A percentile compares a stretch with the other conserved stretches of the same genome.
Conservation (phyloP, 768 basidiomycete genomes). For the Cyathus striatus region DNA sequence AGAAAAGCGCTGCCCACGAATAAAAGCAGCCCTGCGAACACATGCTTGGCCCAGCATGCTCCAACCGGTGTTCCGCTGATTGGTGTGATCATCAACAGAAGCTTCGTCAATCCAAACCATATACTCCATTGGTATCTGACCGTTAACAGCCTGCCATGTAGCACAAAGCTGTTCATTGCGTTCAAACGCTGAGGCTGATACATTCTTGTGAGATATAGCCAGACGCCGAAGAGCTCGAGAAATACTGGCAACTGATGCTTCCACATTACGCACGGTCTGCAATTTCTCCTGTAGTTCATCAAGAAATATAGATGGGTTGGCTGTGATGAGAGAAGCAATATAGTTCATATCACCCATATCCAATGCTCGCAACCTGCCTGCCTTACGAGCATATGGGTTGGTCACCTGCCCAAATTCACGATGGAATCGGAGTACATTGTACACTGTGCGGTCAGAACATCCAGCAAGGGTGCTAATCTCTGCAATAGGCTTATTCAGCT, state of each 20-base stretch:
- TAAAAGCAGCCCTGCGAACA: conserved; percentile 12
- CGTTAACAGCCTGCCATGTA: conserved; percentile 11
- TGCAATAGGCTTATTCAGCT: too few relatives aligned
- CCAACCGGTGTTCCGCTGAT: conserved; percentile 12
- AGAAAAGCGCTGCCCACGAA: conserved; percentile 21
- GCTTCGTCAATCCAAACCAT: conserved; percentile 21
- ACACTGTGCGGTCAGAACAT: conserved; percentile 6
- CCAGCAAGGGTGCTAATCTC: conserved; percentile 5
- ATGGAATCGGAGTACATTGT: too few relatives aligned
- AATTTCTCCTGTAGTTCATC: conserved; percentile 15
- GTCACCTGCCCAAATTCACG: too few relatives aligned
- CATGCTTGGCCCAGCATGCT: conserved; percentile 11
- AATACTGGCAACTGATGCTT: conserved; percentile 11
- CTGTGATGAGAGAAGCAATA: conserved; percentile 8
- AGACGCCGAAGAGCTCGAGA: conserved; percentile 12
- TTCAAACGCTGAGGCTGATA: conserved; percentile 15
- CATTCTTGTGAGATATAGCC: conserved; percentile 14
- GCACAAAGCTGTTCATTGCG: conserved; percentile 17
- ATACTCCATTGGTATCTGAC: conserved; percentile 11
- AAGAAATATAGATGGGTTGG: conserved; percentile 9
- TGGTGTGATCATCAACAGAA: conserved; percentile 16
- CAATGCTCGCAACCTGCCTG: conserved; percentile 5
- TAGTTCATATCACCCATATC: conserved; percentile 11
- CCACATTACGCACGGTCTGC: background rate
- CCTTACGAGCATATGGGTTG: conserved; percentile 6